Base-by-base conservation (phyloP, 306 rosid species). In the Calophaca sinica region DNA sequence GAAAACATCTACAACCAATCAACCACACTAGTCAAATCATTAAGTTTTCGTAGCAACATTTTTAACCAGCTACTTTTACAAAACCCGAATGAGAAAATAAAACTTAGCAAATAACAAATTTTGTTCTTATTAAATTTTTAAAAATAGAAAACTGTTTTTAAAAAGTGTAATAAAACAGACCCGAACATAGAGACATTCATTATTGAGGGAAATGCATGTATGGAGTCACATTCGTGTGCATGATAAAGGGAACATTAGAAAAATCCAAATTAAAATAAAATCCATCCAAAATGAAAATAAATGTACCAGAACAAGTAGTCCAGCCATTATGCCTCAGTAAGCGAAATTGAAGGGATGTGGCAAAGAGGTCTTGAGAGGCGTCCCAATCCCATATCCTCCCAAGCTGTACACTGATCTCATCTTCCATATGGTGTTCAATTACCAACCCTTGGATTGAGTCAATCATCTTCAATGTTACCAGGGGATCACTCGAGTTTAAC, bases 291-390 rank as follows among this genome's bases (percentile, higher is more conserved):
- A 29, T 53, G 45, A 1, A 2, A 48, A 60, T 58, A 15, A 33
- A 29, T 36, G 31, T 52, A 84, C 88, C 88, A n/a, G 88, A 62
- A 49, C 0, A 9, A 48, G 59, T 51, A 3, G 77, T 39, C 9
- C 5, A 73, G 9, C 70, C 72, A 66, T 75, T 59, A 20, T 82
- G 78, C 39, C 86, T 75, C 0, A 75, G 68, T 6, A 85, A 11
- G 41, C 86, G 82, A 14, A 85, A 85, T 14, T 65, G 77, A 71
- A 85, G 86, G 15, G 88, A 28, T 1, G 88, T 75, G 28, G 80
- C 57, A 66, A 39, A 82, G 48, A 85, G 82, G 26, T 82, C 77
- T 9, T 61, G 49, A 31, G 77, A 11, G 0, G 54, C 2, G 8
- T 82, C 74, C 80, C 75, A 79, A 45, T 62, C 44, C 26, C 3